A percentile compares a stretch with the other conserved stretches of the same genome.
phyloP scores from a whole-genome alignment of 116 monocot genomes.

The Cymodocea nodosa region DNA sequence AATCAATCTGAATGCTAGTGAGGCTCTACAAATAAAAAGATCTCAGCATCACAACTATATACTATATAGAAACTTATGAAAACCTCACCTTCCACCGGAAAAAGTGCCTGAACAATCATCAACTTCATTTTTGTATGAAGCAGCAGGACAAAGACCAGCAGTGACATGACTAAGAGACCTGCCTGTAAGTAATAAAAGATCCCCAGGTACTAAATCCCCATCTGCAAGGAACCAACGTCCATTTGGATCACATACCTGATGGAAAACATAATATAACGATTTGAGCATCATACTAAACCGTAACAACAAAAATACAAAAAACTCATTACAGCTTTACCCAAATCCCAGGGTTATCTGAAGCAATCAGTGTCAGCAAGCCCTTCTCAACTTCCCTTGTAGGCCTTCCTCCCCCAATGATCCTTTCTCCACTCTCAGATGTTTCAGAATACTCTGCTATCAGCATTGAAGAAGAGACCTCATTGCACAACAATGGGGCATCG shows the following conservation, averaged over 20 bases:
- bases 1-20: constrained; percentile 70
- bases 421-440: constrained; percentile 32
- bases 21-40: constrained; percentile 33
- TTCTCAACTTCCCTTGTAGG: constrained; percentile 55
- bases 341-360: constrained; percentile 68
- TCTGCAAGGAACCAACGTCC: constrained; percentile 92
- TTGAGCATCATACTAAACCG: not conserved
- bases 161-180: constrained; percentile 77
- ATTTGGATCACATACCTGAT: constrained; percentile 94
- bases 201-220: constrained; percentile 31
- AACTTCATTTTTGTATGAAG: constrained; percentile 34
- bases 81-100: constrained; percentile 40
- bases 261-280: constrained; percentile 11
- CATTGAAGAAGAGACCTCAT: constrained; percentile 79
- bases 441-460: constrained; percentile 56
- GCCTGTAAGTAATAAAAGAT: constrained; percentile 77
- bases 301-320: not conserved
- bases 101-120: constrained; percentile 19
- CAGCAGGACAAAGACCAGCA: constrained; percentile 69
- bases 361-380: constrained; percentile 67
- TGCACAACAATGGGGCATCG: constrained; percentile 65
- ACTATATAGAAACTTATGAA: constrained; percentile 9
- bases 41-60: not conserved
- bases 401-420: constrained; percentile 26
- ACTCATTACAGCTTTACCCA: constrained; percentile 41